Base-by-base conservation (phyloP, 2,329 filamentous ascomycete species). In the Xylaria sp. region DNA sequence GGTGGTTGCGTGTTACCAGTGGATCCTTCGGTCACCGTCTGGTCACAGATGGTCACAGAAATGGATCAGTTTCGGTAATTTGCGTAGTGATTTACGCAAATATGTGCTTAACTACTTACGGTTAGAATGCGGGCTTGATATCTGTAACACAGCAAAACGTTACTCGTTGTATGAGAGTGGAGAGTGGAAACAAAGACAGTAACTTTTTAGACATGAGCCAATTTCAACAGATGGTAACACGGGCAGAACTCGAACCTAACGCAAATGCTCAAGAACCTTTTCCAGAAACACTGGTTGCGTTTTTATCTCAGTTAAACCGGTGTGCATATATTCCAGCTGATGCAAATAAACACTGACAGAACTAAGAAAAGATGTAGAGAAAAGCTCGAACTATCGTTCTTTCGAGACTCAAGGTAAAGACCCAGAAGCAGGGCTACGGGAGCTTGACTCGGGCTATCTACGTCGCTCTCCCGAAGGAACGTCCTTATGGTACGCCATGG, bases 311-410 rank as follows among this genome's bases (percentile, higher is more conserved):
- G 33, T 51, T 37, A 38, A 19, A 43, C 50, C 25, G 14, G 42
- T 50, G 52, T 61, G 38, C 50, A 59, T 45, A 55, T 45, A 33
- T 57, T 60, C 40, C 35, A 28, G 40, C 25, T 37, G 21, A 60
- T 65, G 55, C 47, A 33, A 33, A 54, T 47, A 23, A 46, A 60
- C 56, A 60, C 56, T 21, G 49, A 42, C 35, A 55, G 45, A 60
- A 53, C 9, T 58, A 60, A 47, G 54, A 50, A 52, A 66, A 50
- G 50, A 17, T 52, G 50, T 52, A 59, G 19, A 46, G 50, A 28
- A 59, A 59, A 56, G 50, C 54, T 64, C 40, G 61, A 49, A 47
- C 55, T 19, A 54, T 60, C 52, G 53, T 59, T 55, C 51, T 51
- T 58, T 53, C 38, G 40, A 58, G 52, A 54, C 57, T 45, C 35